Evolutionary conservation across 2,329 filamentous ascomycete species (phyloP), one percentile per base, ranked within the genome.

Genomic region (Fusarium mexicanum): DNA sequence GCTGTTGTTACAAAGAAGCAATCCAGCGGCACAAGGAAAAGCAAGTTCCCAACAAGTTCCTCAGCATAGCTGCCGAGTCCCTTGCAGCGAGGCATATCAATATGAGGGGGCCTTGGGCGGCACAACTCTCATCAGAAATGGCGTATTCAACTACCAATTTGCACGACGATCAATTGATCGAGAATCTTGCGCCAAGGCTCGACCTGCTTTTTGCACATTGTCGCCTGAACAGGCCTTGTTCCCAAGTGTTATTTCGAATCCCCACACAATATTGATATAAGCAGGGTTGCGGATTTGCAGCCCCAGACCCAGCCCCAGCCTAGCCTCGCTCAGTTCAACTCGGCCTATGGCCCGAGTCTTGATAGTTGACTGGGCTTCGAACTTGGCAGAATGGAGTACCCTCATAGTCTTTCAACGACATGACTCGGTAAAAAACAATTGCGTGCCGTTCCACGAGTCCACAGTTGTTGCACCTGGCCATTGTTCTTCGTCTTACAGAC

Each of bases 11-110:
- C 13, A 31, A 65, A 59, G 48, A 57, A 43, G 44, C 46, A 64
- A 47, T 33, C 9, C 31, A 29, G 38, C n/a, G 43, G 53, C 35
- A 61, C 44, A 54, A 58, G 64, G 53, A 73, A 69, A 69, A 73
- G 57, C 55, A 67, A 75, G 35, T 50, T 48, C 26, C 8, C 38
- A 29, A 37, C 18, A 54, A 54, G 16, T 29, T 47, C 14, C 50
- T 51, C 46, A 58, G 53, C 69, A 58, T 54, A 37, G 41, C 41
- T 33, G 35, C 46, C 57, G 55, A 58, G 63, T 65, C 59, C 71
- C 60, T 70, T 72, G 68, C 68, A 62, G 55, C 50, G n/a, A 48
- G 31, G 31, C 47, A 64, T 38, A 26, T 58, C 29, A 12, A 20
- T 24, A 58, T 29, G 40, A 55, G 35, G 62, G 61, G 48, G 61